Conservation (phyloP, 2,329 filamentous ascomycete genomes). For the Arthrinium phaeospermum region DNA sequence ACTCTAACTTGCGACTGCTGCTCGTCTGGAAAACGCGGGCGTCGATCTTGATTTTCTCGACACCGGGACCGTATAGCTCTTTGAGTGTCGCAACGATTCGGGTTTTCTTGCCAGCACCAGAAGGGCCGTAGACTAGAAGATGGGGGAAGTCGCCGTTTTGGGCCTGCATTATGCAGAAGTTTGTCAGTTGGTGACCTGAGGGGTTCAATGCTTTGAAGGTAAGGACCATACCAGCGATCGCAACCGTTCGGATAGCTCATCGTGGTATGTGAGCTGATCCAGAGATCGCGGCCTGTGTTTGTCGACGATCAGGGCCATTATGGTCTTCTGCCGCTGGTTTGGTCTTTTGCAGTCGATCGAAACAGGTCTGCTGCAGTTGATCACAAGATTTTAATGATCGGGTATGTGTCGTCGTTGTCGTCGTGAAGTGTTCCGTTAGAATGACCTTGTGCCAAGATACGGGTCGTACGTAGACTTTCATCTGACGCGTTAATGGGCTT, state of each 20-base stretch:
- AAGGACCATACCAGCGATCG: slow-evolving; percentile 73
- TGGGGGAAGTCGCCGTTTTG: slow-evolving; percentile 98
- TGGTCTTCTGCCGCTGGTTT: slow-evolving; percentile 25
- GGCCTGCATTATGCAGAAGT: slow-evolving; percentile 65
- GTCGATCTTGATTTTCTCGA: slow-evolving; percentile 99
- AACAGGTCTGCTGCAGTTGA: neutral
- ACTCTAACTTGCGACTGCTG: slow-evolving; percentile 96
- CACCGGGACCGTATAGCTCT: slow-evolving; percentile 91
- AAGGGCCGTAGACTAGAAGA: slow-evolving; percentile 94
- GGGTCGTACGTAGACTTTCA: neutral
- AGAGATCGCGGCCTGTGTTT: slow-evolving; percentile 77
- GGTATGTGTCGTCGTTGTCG: neutral
- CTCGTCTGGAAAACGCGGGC: slow-evolving; percentile 95
- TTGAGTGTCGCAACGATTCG: slow-evolving; percentile 94
- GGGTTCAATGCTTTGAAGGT: neutral
- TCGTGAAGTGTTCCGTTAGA: too few species aligned
- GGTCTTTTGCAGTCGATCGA: slow-evolving; percentile 14
- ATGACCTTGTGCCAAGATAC: slow-evolving; percentile 17
- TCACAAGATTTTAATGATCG: too few species aligned
- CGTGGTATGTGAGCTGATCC: slow-evolving; percentile 83
- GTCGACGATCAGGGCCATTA: slow-evolving; percentile 73
- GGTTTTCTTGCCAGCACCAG: slow-evolving; percentile 96
- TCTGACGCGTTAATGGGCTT: slow-evolving; percentile 6
- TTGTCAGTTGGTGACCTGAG: slow-evolving; percentile 19
- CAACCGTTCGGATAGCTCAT: slow-evolving; percentile 85